Evolutionary conservation across 2,329 filamentous ascomycete genomes (phyloP), one percentile per base, ranked within the genome.

Genomic region (Penicillium sp.): DNA sequence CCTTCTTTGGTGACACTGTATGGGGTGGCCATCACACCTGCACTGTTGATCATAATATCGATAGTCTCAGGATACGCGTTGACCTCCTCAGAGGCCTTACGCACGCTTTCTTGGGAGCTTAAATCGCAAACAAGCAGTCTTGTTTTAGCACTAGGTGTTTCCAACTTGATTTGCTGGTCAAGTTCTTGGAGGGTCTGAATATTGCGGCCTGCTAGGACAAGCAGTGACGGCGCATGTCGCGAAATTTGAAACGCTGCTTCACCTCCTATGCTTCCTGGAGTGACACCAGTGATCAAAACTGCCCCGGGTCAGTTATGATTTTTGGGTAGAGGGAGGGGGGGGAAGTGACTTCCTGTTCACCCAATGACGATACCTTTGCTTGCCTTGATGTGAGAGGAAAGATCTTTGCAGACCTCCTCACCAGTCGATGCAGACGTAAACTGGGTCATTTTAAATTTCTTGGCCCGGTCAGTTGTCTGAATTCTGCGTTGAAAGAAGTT

Each of bases 11-110:
- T 35, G 16, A 49, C 14, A 22, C 14, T 24, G 31, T 37, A 37
- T 24, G n/a, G 29, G 3, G 21, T 21, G 10, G 47, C 47, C 47
- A 49, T 49, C 4, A 49, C 33, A 13, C 47, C 31, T 10, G 47
- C 47, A n/a, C 33, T 49, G 47, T 49, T 49, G 21, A 49, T 35
- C 14, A 49, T 19, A 16, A 49, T 26, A n/a, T 35, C 21, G 10
- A 35, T 27, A 13, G 19, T 49, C 11, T 37, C 47, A 33, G 29
- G 19, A 11, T 37, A 49, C 8, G 21, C 9, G 4, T 39, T 49
- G 8, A 49, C 31, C 21, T 35, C 31, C 33, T 19, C 31, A 19
- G 47, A 31, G 24, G 47, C 47, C 31, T 21, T 24, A 3, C 31
- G 27, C 16, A 49, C 47, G 5, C 21, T 24, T 13, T 24, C 31